Evolutionary conservation across 257 asterid species (phyloP), one percentile per base, ranked within the genome.

Genomic region (Nicotiana undulata): DNA sequence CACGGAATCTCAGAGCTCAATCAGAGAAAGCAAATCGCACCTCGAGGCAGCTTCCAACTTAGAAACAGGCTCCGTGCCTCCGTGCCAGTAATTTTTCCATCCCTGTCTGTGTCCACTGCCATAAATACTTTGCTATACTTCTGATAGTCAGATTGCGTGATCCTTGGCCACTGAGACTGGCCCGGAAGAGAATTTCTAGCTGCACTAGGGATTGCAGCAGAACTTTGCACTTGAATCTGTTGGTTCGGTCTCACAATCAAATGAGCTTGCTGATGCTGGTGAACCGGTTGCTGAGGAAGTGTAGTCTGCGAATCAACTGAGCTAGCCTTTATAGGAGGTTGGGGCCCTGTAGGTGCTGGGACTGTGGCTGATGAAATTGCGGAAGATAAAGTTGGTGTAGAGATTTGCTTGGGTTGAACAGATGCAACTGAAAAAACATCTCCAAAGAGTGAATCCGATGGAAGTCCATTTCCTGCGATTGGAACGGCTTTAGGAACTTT

Each of bases 21-120:
- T 75, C 5, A 26, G 81, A 72, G 13, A 72, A 20, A 44, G 46
- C 2, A 79, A 53, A 31, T 72, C 28, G 20, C 87, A 96, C 98
- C 98, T 90, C 91, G 89, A 31, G 98, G 98, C 67, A 88, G 90
- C 92, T 86, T 91, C 99, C 99, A 96, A 88, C 98, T 96, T 85
- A 96, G 87, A 88, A 96, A 96, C 77, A 96, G 91, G 86, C 89
- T 87, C 28, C 94, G 97, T 9, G 99, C 99, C 92, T 96, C 94
- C 81, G 87, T 91, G 63, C 98, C 99, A 9, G 93, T 89, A 72
- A 96, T 93, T 88, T 92, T 94, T 80, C 99, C 99, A 93, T 96
- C 99, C 82, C 90, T 85, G 84, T 96, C 98, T 3, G 89, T 91
- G 87, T 94, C 99, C 76, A 94, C 99, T 84, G 92, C 95, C 87